Conservation (phyloP, 352 stramenopile genomes). For the Globisporangium polare region DNA sequence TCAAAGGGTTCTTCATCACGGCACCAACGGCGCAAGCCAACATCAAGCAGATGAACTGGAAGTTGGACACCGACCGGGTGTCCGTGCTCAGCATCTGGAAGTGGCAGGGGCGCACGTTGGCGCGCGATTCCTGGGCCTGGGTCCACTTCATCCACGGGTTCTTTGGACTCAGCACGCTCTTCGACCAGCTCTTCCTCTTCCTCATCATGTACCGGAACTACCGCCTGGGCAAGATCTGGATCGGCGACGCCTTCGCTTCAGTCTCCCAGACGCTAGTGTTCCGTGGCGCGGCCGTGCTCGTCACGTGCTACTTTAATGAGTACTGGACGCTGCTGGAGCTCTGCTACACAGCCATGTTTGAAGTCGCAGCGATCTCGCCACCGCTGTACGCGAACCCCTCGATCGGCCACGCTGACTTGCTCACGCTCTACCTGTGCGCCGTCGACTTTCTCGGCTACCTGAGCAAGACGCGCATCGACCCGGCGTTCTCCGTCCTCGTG, state of each 20-base stretch:
- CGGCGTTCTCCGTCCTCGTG: slow-evolving; percentile 18
- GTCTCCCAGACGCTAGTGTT: slow-evolving; percentile 30
- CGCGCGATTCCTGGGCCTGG: slow-evolving; percentile 20
- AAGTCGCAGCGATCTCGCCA: slow-evolving; percentile 13
- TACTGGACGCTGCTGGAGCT: slow-evolving; percentile 34
- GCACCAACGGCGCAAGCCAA: slow-evolving; percentile 28
- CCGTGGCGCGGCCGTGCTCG: slow-evolving; percentile 25
- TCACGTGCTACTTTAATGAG: slow-evolving; percentile 34
- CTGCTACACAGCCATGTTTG: slow-evolving; percentile 16
- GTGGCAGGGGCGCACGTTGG: background rate
- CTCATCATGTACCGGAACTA: slow-evolving; percentile 30
- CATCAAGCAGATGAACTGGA: slow-evolving; percentile 23
- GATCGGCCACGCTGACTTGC: slow-evolving; percentile 28
- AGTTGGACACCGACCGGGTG: slow-evolving; percentile 16
- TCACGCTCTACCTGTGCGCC: slow-evolving; percentile 31
- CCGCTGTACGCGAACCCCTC: slow-evolving; percentile 26
- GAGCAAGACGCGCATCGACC: slow-evolving; percentile 25
- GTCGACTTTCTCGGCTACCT: slow-evolving; percentile 22
- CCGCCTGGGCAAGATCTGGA: slow-evolving; percentile 27
- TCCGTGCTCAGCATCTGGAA: slow-evolving; percentile 10
- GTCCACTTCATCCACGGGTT: slow-evolving; percentile 26
- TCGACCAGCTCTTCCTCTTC: slow-evolving; percentile 23
- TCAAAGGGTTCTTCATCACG: slow-evolving; percentile 31
- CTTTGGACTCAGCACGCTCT: slow-evolving; percentile 23
- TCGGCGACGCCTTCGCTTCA: slow-evolving; percentile 33